phyloP scores from a whole-genome alignment of 108 stramenopile genomes.

The Hondaea fermentalgiana region DNA sequence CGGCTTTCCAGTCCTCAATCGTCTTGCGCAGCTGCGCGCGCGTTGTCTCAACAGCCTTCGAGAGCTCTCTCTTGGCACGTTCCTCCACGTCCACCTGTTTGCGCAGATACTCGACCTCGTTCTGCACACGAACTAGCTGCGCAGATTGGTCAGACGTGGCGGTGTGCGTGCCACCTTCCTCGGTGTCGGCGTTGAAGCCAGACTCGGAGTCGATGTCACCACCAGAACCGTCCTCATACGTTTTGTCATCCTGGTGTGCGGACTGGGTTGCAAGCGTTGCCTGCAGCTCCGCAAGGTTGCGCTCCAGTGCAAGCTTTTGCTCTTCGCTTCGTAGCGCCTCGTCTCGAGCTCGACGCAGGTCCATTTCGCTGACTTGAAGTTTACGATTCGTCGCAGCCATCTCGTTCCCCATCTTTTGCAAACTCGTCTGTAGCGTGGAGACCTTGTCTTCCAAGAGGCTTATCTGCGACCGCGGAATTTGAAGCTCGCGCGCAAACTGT shows the following conservation, averaged over 20 bases:
- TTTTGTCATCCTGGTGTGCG: not conserved
- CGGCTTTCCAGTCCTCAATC: conserved; percentile 1
- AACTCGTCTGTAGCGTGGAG: not conserved
- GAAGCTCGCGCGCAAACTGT: not conserved
- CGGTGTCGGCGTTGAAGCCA: not conserved
- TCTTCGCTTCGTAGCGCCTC: not conserved
- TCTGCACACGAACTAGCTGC: not conserved
- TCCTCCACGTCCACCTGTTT: not conserved
- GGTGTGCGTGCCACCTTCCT: not conserved
- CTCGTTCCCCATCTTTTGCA: not conserved
- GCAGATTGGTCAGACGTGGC: not conserved
- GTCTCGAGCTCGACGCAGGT: not conserved
- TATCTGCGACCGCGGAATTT: not conserved
- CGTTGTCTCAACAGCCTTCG: not conserved
- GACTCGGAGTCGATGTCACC: not conserved
- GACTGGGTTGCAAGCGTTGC: not conserved
- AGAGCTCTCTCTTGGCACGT: not conserved
- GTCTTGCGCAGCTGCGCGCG: not conserved
- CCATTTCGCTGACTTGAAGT: not conserved
- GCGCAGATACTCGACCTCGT: not conserved
- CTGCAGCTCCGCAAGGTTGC: not conserved
- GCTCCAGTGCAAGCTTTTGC: not conserved
- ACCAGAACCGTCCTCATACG: not conserved
- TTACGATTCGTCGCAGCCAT: not conserved
- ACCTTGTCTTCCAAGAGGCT: not conserved